These are phyloP conservation scores for Acephala macrosclerotiorum DNA, from an alignment of 2,329 filamentous ascomycete species.

Conservation along the genomic window DNA sequence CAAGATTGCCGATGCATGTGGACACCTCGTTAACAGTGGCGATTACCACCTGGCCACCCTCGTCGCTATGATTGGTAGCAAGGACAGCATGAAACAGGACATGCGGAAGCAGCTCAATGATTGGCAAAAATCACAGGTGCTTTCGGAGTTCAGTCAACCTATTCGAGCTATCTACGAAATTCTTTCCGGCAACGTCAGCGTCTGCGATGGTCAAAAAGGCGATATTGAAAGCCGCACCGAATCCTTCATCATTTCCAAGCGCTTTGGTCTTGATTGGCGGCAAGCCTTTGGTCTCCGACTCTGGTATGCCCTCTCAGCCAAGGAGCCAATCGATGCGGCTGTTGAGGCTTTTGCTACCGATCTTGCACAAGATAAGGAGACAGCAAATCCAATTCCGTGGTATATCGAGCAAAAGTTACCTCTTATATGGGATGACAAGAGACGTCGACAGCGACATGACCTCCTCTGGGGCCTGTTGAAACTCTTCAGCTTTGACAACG, in stretches of 20 bases:
- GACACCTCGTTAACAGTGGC: slow-evolving; percentile 75
- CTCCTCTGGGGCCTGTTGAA: slow-evolving; percentile 88
- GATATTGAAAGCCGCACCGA: slow-evolving; percentile 81
- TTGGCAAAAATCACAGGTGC: slow-evolving; percentile 83
- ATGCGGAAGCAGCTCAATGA: slow-evolving; percentile 82
- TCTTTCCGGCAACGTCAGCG: slow-evolving; percentile 84
- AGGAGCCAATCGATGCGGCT: slow-evolving; percentile 75
- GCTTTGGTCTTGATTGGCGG: slow-evolving; percentile 90
- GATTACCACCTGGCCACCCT: slow-evolving; percentile 87
- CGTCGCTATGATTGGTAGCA: slow-evolving; percentile 81
- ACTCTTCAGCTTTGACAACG: slow-evolving; percentile 72
- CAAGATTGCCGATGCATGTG: slow-evolving; percentile 83
- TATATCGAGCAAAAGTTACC: slow-evolving; percentile 68
- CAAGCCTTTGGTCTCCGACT: slow-evolving; percentile 90
- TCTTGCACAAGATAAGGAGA: slow-evolving; percentile 72
- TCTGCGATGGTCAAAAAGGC: slow-evolving; percentile 78
- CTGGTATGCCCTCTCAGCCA: slow-evolving; percentile 80
- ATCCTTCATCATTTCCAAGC: slow-evolving; percentile 82
- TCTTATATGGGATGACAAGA: slow-evolving; percentile 66
- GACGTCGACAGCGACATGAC: slow-evolving; percentile 71
- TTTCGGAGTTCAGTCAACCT: slow-evolving; percentile 86
- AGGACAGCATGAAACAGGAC: slow-evolving; percentile 72
- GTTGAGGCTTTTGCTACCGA: slow-evolving; percentile 78
- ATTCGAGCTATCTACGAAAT: slow-evolving; percentile 91
- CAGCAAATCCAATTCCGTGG: slow-evolving; percentile 74